These are phyloP conservation scores for Sphaerulina populicola DNA, from an alignment of 2,329 filamentous ascomycete species.

Conservation along the genomic window DNA sequence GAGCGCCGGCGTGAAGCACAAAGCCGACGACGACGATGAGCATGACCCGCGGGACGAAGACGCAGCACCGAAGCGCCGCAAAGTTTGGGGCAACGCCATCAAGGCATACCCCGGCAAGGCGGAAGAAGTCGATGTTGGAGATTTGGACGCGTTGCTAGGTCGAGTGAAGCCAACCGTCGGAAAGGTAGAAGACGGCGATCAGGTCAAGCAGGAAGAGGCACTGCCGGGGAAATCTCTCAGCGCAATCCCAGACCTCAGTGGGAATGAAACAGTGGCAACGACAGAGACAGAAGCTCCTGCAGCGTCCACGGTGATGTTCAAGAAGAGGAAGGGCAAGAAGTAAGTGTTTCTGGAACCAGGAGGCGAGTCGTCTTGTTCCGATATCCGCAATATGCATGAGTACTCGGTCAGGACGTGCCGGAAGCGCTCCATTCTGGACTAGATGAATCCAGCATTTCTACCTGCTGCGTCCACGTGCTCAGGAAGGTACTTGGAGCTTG, in stretches of 20 bases:
- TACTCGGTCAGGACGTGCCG: too few relatives aligned
- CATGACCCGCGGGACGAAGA: slow-evolving; percentile 49
- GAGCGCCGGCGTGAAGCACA: slow-evolving; percentile 53
- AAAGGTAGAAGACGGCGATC: slow-evolving; percentile 25
- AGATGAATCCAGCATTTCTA: too few relatives aligned
- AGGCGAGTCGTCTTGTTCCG: too few relatives aligned
- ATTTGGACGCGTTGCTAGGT: slow-evolving; percentile 53
- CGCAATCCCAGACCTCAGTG: slow-evolving; percentile 18
- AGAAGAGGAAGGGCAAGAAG: slow-evolving; percentile 58
- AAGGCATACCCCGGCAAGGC: slow-evolving; percentile 39
- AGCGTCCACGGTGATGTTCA: slow-evolving; percentile 58
- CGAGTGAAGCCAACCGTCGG: slow-evolving; percentile 28
- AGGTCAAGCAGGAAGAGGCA: slow-evolving; percentile 27
- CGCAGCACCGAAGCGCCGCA: slow-evolving; percentile 28
- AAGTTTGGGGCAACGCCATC: slow-evolving; percentile 41
- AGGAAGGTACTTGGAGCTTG: too few relatives aligned
- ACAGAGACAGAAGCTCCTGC: slow-evolving; percentile 24
- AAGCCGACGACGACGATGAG: slow-evolving; percentile 53
- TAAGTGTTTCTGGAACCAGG: slow-evolving; percentile 18
- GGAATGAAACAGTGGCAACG: background rate
- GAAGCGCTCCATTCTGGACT: too few relatives aligned
- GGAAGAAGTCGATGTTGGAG: slow-evolving; percentile 46
- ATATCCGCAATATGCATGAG: too few relatives aligned
- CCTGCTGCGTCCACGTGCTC: too few relatives aligned
- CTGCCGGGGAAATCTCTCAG: slow-evolving; percentile 27